Evolutionary conservation across 2,329 filamentous ascomycete genomes (phyloP).

Genomic region (Paecilomyces formosus): DNA sequence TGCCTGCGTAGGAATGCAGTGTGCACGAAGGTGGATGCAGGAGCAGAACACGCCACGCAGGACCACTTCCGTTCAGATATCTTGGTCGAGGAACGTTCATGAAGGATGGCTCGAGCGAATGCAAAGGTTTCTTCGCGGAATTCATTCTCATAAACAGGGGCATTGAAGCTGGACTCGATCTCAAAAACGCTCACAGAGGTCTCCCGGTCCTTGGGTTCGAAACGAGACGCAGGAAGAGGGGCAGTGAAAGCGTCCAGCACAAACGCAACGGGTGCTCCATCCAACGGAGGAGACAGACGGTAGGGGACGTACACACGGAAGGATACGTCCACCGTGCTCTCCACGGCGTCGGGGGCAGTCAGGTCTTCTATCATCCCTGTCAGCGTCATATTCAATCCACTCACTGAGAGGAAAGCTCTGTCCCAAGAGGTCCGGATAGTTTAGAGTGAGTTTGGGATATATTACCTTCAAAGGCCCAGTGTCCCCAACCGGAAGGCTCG

Average conservation of each 20-base stretch:
- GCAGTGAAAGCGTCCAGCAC: background rate
- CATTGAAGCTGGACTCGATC: background rate
- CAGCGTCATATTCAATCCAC: background rate
- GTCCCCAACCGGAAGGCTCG: background rate
- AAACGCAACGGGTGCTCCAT: background rate
- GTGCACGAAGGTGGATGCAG: background rate
- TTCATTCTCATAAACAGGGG: background rate
- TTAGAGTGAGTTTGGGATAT: background rate
- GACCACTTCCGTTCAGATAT: background rate
- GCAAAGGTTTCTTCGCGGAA: background rate
- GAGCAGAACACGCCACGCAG: background rate
- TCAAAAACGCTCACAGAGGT: background rate
- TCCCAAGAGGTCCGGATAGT: background rate
- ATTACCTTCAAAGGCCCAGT: background rate
- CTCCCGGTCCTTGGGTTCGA: background rate
- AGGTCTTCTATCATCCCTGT: background rate
- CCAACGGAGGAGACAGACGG: background rate
- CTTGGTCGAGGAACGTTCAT: background rate
- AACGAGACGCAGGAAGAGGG: background rate
- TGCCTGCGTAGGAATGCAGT: background rate
- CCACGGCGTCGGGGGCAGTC: background rate
- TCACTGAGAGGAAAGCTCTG: background rate
- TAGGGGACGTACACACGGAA: background rate
- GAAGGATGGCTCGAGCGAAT: background rate
- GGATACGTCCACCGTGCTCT: background rate